Conservation (phyloP, 2,329 filamentous ascomycete genomes). For the Neopestalotiopsis clavispora region DNA sequence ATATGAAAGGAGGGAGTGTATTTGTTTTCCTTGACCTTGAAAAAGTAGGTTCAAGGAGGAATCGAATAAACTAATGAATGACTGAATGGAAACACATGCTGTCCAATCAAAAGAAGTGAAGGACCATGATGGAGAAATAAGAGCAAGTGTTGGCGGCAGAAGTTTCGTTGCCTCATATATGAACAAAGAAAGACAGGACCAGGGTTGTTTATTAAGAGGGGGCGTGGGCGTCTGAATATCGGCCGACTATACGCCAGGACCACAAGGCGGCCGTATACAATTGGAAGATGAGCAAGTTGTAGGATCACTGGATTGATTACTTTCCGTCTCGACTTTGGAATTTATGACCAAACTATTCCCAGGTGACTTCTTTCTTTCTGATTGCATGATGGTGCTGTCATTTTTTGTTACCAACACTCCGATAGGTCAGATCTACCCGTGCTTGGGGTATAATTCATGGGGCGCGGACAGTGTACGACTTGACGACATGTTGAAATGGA, state of each 20-base stretch:
- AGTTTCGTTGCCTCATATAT: neutral
- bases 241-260: neutral
- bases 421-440: neutral
- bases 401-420: neutral
- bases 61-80: conserved; percentile 15
- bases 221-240: neutral
- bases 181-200: neutral
- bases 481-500: neutral
- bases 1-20: neutral
- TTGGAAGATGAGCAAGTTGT: neutral
- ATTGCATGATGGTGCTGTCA: neutral
- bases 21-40: neutral
- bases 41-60: conserved; percentile 2
- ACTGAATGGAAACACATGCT: neutral
- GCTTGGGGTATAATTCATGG: neutral
- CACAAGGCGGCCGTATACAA: neutral
- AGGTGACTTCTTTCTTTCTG: neutral
- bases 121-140: conserved; percentile 12
- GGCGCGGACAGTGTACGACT: too few species aligned
- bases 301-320: neutral
- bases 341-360: neutral
- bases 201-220: neutral
- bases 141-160: neutral
- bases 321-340: neutral
- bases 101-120: conserved; percentile 18